Evolutionary conservation across 495 filamentous ascomycete species (phyloP), one percentile per base, ranked within the genome.

Genomic region (Lophium mytilinum): DNA sequence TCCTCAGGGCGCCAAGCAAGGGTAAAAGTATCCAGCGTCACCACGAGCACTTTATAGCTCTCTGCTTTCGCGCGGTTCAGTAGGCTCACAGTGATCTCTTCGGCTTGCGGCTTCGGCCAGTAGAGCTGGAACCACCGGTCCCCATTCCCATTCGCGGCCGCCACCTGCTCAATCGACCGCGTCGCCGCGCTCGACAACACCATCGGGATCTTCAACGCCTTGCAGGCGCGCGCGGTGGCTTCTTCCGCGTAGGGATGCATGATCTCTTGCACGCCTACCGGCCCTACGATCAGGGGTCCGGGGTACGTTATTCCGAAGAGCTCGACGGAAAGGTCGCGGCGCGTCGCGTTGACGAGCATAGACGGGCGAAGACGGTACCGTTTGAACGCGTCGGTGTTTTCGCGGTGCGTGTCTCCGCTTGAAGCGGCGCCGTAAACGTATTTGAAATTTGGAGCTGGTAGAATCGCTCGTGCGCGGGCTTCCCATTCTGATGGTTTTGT

Each of bases 281-380:
- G 68, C 3, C 65, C 67, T 7, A 66, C 52, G 36, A 64, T 47
- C 17, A 71, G 42, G 3, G 68, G 68, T 37, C 58, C 60, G 7
- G 52, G 52, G 45, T 68, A 66, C 12, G 49, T 53, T 11, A n/a
- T 50, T 1, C 65, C 65, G 36, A 68, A 68, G 8, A 68, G 63
- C 42, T 60, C 52, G 17, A 68, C 65, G 9, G 53, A 57, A 4
- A 64, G 18, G 43, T 66, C 63, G 12, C 66, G 61, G 24, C 37
- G 43, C 1, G 66, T 79, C 0, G 74, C 74, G 57, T 80, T 75
- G 39, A 76, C 61, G 9, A 80, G 69, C 58, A 67, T 57, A 43
- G 52, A 51, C 12, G 66, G 41, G 17, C 63, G 55, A 0, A 66
- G 49, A 1, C 58, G 63, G 56, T 66, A 66, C 3, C 58, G 58